Evolutionary conservation across 371 early-diverging fungal species (phyloP), one percentile per base, ranked within the genome.

Genomic region (Saksenaea vasiformis): DNA sequence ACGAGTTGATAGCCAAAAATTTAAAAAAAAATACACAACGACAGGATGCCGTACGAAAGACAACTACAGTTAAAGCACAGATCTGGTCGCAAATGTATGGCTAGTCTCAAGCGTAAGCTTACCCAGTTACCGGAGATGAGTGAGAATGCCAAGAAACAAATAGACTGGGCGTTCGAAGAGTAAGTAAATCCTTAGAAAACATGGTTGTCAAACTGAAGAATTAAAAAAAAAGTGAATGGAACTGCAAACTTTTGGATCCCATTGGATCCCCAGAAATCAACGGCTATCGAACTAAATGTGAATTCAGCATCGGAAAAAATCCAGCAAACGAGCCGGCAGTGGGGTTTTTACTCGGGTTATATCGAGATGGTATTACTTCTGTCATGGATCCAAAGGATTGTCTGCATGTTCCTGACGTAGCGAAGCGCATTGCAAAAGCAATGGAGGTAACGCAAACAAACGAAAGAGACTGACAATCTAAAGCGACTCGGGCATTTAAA

Each of bases 231-330:
- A 34, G 36, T 58, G 47, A 65, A 10, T 51, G 83, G 8, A 76
- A 77, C 13, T 87, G 84, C 59, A 76, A 79, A 31, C 55, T 88
- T 0, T 55, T 71, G 19, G 78, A 79, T 11, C 74, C 79, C 1
- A 77, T 91, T 34, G 78, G 83, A 1, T 93, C 93, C 10, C 95
- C 95, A 13, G 66, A 76, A 5, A 26, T 68, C 3, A 68, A 82
- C 35, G 87, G 86, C 1, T 95, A 93, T 71, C 83, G 94, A 26
- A 92, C 81, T 64, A 93, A 93, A 71, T 91, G 91, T 71, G 94
- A 95, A 64, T 93, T 93, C 62, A 82, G 90, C 0, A 82, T 93
- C 56, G 95, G 95, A 13, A 61, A 61, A 41, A 77, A 90, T 64
- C 56, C 74, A 8, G 78, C 88, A 0, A 88, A 87, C 7, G 68